phyloP scores from a whole-genome alignment of 2,329 filamentous ascomycete genomes.

The Neofusicoccum sp. region DNA sequence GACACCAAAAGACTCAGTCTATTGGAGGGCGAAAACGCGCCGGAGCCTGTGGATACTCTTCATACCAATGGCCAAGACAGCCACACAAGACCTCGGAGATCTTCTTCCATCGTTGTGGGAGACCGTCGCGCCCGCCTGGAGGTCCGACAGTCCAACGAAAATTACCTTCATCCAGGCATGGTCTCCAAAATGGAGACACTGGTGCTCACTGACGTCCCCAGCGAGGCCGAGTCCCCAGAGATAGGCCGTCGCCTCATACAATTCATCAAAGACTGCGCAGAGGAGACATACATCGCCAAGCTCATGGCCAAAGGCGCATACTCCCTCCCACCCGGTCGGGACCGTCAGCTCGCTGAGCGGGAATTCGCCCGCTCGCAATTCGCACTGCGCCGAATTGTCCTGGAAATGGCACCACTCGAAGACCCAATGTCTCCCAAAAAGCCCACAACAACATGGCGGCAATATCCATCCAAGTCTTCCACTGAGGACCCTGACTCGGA shows the following conservation, averaged over 20 bases:
- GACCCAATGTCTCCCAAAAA: slow-evolving; percentile 25
- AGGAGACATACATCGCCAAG: slow-evolving; percentile 53
- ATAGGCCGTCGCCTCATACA: slow-evolving; percentile 44
- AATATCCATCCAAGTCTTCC: slow-evolving; percentile 50
- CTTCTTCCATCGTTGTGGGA: slow-evolving; percentile 15
- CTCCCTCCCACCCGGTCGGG: slow-evolving; percentile 56
- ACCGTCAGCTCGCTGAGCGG: slow-evolving; percentile 48
- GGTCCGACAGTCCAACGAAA: slow-evolving; percentile 33
- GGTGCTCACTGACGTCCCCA: slow-evolving; percentile 57
- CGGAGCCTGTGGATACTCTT: not conserved
- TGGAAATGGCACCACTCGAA: slow-evolving; percentile 48
- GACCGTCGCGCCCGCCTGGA: slow-evolving; percentile 31
- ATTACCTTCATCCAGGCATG: slow-evolving; percentile 53
- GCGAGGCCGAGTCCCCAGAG: slow-evolving; percentile 36
- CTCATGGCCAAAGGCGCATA: slow-evolving; percentile 57
- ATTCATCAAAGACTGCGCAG: slow-evolving; percentile 58
- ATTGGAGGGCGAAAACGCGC: not conserved
- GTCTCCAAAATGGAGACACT: slow-evolving; percentile 55
- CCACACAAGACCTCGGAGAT: not conserved
- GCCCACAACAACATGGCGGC: slow-evolving; percentile 45
- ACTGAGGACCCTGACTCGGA: slow-evolving; percentile 61
- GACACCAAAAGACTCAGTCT: not conserved
- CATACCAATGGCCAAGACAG: not conserved
- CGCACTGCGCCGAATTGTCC: slow-evolving; percentile 53
- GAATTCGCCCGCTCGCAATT: slow-evolving; percentile 54